phyloP scores from a whole-genome alignment of 257 asterid genomes.

The Fraxinus cuspidata region DNA sequence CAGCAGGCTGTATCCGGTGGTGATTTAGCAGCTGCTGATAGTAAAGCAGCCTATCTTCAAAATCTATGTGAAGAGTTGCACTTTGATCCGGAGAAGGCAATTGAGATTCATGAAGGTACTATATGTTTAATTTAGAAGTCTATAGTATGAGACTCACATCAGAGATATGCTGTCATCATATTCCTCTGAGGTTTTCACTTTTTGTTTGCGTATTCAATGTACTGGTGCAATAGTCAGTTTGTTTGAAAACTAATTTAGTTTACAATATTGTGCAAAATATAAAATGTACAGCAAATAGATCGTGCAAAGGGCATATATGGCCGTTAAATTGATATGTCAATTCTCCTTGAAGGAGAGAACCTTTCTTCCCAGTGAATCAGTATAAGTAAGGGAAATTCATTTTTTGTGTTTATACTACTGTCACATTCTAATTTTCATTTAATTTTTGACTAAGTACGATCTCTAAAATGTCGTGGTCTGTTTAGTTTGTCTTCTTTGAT shows the following conservation, averaged over 20 bases:
- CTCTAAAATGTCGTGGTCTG: not conserved
- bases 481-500: not conserved
- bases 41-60: slow-evolving; percentile 98
- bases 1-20: slow-evolving; percentile 93
- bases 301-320: not conserved
- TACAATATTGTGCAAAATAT: not conserved
- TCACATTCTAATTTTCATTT: not conserved
- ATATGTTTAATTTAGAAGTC: slow-evolving; percentile 19
- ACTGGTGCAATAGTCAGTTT: not conserved
- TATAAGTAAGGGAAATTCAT: not conserved
- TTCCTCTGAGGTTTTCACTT: not conserved
- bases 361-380: not conserved
- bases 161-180: not conserved
- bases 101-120: slow-evolving; percentile 84
- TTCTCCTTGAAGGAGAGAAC: not conserved
- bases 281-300: not conserved
- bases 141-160: not conserved
- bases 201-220: not conserved
- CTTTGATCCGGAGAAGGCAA: slow-evolving; percentile 89
- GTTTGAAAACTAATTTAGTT: not conserved
- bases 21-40: slow-evolving; percentile 64
- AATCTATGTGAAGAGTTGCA: slow-evolving; percentile 87
- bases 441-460: slow-evolving; percentile 1
- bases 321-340: not conserved
- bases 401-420: not conserved